These are phyloP conservation scores for Penicillium manginii DNA, from an alignment of 495 filamentous ascomycete genomes.

Conservation along the genomic window DNA sequence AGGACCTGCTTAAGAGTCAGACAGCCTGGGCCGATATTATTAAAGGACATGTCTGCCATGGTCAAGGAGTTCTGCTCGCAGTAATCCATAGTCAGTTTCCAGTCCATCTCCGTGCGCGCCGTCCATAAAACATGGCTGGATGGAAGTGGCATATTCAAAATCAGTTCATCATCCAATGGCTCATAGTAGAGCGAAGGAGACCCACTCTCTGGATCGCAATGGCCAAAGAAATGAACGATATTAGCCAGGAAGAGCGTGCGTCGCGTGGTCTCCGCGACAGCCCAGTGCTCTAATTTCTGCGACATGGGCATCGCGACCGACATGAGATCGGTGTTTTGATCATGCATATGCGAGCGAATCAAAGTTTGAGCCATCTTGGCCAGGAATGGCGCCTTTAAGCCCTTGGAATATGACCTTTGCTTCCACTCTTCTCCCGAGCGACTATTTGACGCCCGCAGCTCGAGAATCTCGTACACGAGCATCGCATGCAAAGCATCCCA, in stretches of 20 bases:
- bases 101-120: slow-evolving; percentile 13
- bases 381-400: slow-evolving; percentile 16
- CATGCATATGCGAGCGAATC: slow-evolving; percentile 10
- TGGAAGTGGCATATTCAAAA: slow-evolving; percentile 19
- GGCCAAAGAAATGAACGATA: slow-evolving; percentile 15
- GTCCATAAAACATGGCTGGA: slow-evolving; percentile 15
- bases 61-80: not conserved
- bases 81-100: slow-evolving; percentile 5
- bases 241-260: slow-evolving; percentile 22
- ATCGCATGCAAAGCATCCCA: slow-evolving; percentile 25
- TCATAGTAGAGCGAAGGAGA: slow-evolving; percentile 18
- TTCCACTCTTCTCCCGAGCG: slow-evolving; percentile 9
- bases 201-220: slow-evolving; percentile 10
- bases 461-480: slow-evolving; percentile 19
- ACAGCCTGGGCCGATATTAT: not conserved
- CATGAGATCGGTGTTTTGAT: not conserved
- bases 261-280: slow-evolving; percentile 17
- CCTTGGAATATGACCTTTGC: slow-evolving; percentile 10
- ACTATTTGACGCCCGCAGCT: slow-evolving; percentile 6
- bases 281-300: slow-evolving; percentile 10
- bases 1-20: slow-evolving; percentile 9
- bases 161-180: slow-evolving; percentile 17
- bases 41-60: not conserved
- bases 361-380: slow-evolving; percentile 18
- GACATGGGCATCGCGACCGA: not conserved